phyloP scores from a whole-genome alignment of 805 yeast genomes.

The Kazachstania viticola region DNA sequence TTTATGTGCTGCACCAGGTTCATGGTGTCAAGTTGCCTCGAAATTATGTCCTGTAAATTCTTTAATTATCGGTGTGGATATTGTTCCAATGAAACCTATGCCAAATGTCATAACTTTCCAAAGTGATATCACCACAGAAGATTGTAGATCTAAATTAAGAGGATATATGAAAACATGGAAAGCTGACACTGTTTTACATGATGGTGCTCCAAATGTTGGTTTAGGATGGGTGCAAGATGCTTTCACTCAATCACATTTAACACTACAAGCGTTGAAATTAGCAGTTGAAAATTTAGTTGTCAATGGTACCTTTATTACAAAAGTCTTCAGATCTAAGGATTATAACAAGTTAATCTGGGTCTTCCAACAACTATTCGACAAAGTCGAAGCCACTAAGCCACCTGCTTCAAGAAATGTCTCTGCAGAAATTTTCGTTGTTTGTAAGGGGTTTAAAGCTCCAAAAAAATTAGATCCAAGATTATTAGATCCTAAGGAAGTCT shows the following conservation, averaged over 20 bases:
- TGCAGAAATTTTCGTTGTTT: constrained; percentile 96
- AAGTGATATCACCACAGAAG: constrained; percentile 95
- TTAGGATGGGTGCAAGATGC: constrained; percentile 99
- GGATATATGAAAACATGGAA: constrained; percentile 98
- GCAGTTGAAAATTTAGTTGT: constrained; percentile 87
- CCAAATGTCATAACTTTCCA: constrained; percentile 92
- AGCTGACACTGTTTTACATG: constrained; percentile 95
- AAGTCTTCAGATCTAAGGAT: constrained; percentile 96
- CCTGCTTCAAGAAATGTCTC: constrained; percentile 98
- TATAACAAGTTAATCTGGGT: constrained; percentile 97
- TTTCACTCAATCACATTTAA: constrained; percentile 91
- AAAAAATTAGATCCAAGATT: constrained; percentile 87
- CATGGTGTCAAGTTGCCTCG: constrained; percentile 99
- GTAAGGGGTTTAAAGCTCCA: constrained; percentile 94
- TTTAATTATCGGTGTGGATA: constrained; percentile 95
- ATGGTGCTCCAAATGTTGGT: constrained; percentile 99
- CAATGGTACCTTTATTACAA: constrained; percentile 94
- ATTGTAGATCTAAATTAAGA: constrained; percentile 86
- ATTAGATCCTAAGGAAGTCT: constrained; percentile 84
- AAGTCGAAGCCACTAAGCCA: constrained; percentile 97
- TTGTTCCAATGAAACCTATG: constrained; percentile 92
- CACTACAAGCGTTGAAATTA: constrained; percentile 81
- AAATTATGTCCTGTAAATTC: constrained; percentile 87
- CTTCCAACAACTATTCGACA: constrained; percentile 87
- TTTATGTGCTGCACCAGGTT: constrained; percentile 98